Conservation (phyloP, 192 early-diverging fungal genomes). For the Rhizophlyctis rosea region DNA sequence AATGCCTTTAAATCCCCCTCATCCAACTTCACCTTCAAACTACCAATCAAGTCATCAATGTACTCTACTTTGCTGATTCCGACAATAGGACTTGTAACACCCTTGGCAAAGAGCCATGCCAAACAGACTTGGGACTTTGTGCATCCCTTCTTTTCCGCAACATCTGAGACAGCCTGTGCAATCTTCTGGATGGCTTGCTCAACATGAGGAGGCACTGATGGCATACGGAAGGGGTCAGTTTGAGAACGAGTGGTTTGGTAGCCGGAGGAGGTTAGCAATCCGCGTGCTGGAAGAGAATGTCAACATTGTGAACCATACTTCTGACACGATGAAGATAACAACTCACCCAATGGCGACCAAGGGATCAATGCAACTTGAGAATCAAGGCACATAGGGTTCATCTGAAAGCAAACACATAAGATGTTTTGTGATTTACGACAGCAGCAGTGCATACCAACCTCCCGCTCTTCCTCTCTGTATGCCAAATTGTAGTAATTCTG, state of each 20-base stretch:
- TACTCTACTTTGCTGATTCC: not conserved
- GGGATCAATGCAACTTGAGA: conserved; percentile 43
- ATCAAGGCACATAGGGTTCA: conserved; percentile 44
- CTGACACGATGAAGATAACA: too few species aligned
- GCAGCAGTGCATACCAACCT: too few species aligned
- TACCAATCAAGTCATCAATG: not conserved
- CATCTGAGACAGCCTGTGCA: not conserved
- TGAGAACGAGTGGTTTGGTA: not conserved
- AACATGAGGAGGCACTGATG: not conserved
- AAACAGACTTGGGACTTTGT: not conserved
- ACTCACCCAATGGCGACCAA: conserved; percentile 49
- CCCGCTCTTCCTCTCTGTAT: conserved; percentile 58
- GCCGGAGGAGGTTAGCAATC: not conserved
- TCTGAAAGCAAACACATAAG: too few species aligned
- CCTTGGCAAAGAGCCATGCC: not conserved
- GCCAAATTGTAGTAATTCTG: conserved; percentile 29
- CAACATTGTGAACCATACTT: too few species aligned
- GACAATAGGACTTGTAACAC: not conserved
- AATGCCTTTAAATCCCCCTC: not conserved
- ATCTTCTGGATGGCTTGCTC: not conserved
- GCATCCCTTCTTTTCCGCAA: not conserved
- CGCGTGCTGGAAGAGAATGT: not conserved
- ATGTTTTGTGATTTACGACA: too few species aligned
- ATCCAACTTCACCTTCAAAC: not conserved
- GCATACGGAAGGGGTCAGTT: not conserved